Percentiles rank a stretch among this genome's conserved stretches.
Evolutionary conservation across 106 monocot genomes (phyloP).

Genomic region (Dendrobium huoshanense): DNA sequence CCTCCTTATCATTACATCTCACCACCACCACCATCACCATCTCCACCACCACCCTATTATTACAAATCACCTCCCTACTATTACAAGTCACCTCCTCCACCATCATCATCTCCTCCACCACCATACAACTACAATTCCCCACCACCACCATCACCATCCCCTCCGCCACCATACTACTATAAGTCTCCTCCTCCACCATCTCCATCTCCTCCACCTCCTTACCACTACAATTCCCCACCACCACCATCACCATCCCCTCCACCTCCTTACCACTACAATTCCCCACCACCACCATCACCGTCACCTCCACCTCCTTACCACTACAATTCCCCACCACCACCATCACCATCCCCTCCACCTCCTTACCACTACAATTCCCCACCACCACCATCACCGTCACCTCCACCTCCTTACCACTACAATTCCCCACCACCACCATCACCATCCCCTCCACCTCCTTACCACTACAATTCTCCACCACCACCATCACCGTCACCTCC

Average conservation of each 20-base stretch:
- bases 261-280: slow-evolving; percentile 2
- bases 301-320: not conserved
- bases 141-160: slow-evolving; percentile 20
- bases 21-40: slow-evolving; percentile 22
- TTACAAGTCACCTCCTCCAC: slow-evolving; percentile 27
- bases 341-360: not conserved
- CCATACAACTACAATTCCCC: slow-evolving; percentile 20
- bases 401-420: no score
- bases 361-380: not conserved
- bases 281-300: slow-evolving; percentile 12
- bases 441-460: no score
- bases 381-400: not conserved
- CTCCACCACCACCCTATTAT: slow-evolving; percentile 23
- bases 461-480: no score
- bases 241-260: slow-evolving; percentile 17
- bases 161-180: slow-evolving; percentile 17
- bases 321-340: not conserved
- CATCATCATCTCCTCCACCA: slow-evolving; percentile 14
- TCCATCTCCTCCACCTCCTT: not conserved
- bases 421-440: not conserved
- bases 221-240: slow-evolving; percentile 13
- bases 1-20: slow-evolving; percentile 19
- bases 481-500: no score
- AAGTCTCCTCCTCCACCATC: slow-evolving; percentile 18
- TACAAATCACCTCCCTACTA: slow-evolving; percentile 27